Conservation (phyloP, 768 basidiomycete genomes). For the Rhizopogon vesiculosus region DNA sequence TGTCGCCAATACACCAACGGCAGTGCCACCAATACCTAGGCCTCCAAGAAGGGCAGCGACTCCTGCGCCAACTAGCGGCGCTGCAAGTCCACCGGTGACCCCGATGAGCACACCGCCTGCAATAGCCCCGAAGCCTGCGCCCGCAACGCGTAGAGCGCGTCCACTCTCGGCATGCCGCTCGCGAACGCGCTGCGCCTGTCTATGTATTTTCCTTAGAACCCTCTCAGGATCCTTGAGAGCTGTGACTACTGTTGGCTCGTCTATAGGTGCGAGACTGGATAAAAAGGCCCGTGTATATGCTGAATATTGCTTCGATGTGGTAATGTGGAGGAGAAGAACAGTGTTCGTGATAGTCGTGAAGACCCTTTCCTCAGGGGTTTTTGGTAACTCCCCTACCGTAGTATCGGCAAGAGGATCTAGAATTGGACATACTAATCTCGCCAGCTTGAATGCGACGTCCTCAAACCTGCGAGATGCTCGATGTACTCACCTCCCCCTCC, state of each 20-base stretch:
- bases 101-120: constrained; percentile 53
- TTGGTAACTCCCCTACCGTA: constrained; percentile 34
- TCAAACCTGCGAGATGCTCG: constrained; percentile 1
- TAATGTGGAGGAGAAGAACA: constrained; percentile 47
- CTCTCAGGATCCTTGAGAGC: constrained; percentile 46
- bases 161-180: constrained; percentile 37
- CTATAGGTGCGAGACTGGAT: constrained; percentile 30
- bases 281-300: constrained; percentile 47
- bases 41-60: constrained; percentile 43
- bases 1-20: constrained; percentile 44
- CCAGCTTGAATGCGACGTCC: neutral
- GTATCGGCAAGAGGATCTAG: constrained; percentile 43
- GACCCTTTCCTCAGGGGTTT: constrained; percentile 32
- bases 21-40: constrained; percentile 50
- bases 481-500: constrained; percentile 27
- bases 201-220: constrained; percentile 40
- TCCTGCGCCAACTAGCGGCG: constrained; percentile 53
- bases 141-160: constrained; percentile 38
- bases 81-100: constrained; percentile 56
- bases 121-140: constrained; percentile 47
- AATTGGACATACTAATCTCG: constrained; percentile 35
- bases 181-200: constrained; percentile 34
- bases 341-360: constrained; percentile 43
- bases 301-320: constrained; percentile 43
- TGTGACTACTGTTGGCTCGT: constrained; percentile 40